A percentile compares a stretch with the other conserved stretches of the same genome.
These are phyloP conservation scores for Yamadazyma siamensis DNA, from an alignment of 1,139 yeast species.

Conservation along the genomic window DNA sequence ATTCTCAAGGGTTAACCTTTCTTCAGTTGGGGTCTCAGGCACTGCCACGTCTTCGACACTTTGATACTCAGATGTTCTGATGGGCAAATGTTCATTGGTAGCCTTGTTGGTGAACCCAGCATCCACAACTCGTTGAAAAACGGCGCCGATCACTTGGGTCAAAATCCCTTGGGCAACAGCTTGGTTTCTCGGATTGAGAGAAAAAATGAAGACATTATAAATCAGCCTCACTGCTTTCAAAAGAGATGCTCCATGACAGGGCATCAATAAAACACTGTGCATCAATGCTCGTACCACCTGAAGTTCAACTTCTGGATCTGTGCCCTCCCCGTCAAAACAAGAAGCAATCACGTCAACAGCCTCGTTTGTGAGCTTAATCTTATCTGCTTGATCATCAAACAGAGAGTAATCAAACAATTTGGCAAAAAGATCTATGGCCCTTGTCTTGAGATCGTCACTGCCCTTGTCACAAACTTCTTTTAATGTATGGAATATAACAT, in stretches of 20 bases:
- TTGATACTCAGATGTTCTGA: slow-evolving; percentile 16
- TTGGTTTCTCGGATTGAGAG: slow-evolving; percentile 79
- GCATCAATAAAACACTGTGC: slow-evolving; percentile 78
- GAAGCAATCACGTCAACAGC: slow-evolving; percentile 83
- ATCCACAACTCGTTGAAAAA: slow-evolving; percentile 65
- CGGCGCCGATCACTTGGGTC: slow-evolving; percentile 83
- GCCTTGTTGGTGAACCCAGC: slow-evolving; percentile 14
- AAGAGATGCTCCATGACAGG: slow-evolving; percentile 88
- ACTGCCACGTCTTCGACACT: slow-evolving; percentile 19
- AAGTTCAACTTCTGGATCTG: slow-evolving; percentile 83
- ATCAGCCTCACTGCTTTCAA: slow-evolving; percentile 90
- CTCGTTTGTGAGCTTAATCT: slow-evolving; percentile 67
- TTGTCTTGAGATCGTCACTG: slow-evolving; percentile 31
- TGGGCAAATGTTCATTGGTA: slow-evolving; percentile 17
- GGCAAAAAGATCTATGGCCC: slow-evolving; percentile 44
- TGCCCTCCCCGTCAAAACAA: slow-evolving; percentile 88
- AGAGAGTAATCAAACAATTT: slow-evolving; percentile 43
- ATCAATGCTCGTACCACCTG: slow-evolving; percentile 91
- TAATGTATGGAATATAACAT: slow-evolving; percentile 37
- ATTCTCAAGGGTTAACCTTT: slow-evolving; percentile 54
- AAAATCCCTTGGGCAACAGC: slow-evolving; percentile 94
- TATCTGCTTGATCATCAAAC: slow-evolving; percentile 36
- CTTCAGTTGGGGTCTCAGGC: slow-evolving; percentile 11
- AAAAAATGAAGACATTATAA: slow-evolving; percentile 84
- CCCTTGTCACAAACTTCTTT: slow-evolving; percentile 37